A percentile compares a stretch with the other conserved stretches of the same genome.
phyloP scores from a whole-genome alignment of 768 basidiomycete genomes.

The Lentinula sp. region DNA sequence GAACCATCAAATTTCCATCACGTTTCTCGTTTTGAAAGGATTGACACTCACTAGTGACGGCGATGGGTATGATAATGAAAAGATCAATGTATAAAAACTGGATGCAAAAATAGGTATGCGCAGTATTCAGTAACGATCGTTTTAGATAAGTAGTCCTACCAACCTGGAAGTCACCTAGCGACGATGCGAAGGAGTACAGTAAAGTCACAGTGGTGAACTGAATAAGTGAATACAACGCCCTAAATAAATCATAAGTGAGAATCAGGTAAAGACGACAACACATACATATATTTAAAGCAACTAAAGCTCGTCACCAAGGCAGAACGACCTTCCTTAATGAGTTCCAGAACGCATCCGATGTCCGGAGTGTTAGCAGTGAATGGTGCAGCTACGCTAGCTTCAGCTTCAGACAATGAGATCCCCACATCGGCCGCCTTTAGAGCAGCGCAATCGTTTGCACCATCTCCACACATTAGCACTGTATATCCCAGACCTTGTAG shows the following conservation, averaged over 20 bases:
- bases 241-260: conserved; percentile 22
- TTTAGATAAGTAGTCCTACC: conserved; percentile 11
- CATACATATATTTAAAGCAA: conserved; percentile 99
- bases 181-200: conserved; percentile 94
- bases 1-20: conserved; percentile 5
- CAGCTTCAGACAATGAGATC: conserved; percentile 93
- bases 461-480: conserved; percentile 97
- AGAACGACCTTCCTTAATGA: conserved; percentile 94
- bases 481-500: conserved; percentile 92
- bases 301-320: conserved; percentile 97
- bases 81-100: conserved; percentile 97
- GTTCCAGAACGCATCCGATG: conserved; percentile 92
- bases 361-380: conserved; percentile 94
- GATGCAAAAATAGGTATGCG: conserved; percentile 8
- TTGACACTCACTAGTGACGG: conserved; percentile 78
- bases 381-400: conserved; percentile 96
- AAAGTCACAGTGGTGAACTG: conserved; percentile 98
- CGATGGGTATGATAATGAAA: conserved; percentile 96
- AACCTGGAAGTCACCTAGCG: conserved; percentile 94
- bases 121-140: background rate
- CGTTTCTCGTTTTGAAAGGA: background rate
- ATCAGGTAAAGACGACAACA: conserved; percentile 13
- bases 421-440: conserved; percentile 98
- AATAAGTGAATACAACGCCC: conserved; percentile 97
- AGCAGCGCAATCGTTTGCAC: conserved; percentile 98